phyloP scores from a whole-genome alignment of 257 asterid species.

The Nicotiana noctiflora region DNA sequence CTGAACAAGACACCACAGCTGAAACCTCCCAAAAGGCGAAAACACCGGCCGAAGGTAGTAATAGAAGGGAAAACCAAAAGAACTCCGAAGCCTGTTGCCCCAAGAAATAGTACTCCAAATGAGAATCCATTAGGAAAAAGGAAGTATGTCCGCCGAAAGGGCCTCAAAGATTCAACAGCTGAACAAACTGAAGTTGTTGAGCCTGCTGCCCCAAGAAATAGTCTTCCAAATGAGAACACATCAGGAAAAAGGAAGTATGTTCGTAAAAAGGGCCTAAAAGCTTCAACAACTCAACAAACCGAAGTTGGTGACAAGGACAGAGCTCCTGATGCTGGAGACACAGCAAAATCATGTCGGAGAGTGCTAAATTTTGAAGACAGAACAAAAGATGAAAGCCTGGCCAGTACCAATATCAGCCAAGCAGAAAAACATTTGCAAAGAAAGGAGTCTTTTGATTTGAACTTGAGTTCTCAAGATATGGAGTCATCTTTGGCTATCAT shows the following conservation, averaged over 20 bases:
- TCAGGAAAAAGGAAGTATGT: conserved; percentile 54
- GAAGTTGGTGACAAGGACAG: conserved; percentile 26
- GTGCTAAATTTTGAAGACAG: conserved; percentile 45
- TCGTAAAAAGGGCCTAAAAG: conserved; percentile 29
- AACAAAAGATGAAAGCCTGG: conserved; percentile 28
- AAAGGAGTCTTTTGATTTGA: conserved; percentile 30
- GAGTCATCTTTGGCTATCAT: conserved; percentile 21
- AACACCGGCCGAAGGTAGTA: conserved; percentile 86
- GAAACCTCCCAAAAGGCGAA: conserved; percentile 64
- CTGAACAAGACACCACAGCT: conserved; percentile 63
- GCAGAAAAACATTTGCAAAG: conserved; percentile 23
- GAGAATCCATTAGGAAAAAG: conserved; percentile 46
- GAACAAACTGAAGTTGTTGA: conserved; percentile 24
- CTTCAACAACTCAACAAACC: conserved; percentile 26
- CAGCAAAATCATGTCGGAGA: conserved; percentile 52
- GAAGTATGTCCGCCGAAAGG: conserved; percentile 51
- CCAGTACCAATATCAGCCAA: conserved; percentile 18
- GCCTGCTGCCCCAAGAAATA: conserved; percentile 28
- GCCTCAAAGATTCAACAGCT: conserved; percentile 27
- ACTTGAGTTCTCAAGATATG: conserved; percentile 30
- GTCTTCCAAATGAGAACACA: conserved; percentile 28
- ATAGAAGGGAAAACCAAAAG: conserved; percentile 67
- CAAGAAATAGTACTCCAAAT: conserved; percentile 19
- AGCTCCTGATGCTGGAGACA: conserved; percentile 22
- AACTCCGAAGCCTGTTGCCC: conserved; percentile 41